These are phyloP conservation scores for Gymnopilus junonius DNA, from an alignment of 768 basidiomycete species.

Conservation along the genomic window DNA sequence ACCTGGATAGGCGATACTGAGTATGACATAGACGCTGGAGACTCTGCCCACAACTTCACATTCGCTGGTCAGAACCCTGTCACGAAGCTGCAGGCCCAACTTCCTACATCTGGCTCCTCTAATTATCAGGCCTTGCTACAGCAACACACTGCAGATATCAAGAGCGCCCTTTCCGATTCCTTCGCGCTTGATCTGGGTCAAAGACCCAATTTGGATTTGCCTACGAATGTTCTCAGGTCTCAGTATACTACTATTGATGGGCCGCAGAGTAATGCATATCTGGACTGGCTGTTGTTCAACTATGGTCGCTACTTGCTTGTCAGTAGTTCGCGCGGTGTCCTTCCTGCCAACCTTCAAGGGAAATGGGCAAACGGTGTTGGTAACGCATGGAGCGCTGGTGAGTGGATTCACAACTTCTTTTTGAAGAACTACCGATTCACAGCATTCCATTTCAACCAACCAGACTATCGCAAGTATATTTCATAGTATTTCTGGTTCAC, in stretches of 20 bases:
- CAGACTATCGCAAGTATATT: slow-evolving; percentile 49
- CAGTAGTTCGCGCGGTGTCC: slow-evolving; percentile 60
- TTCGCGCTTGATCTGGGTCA: slow-evolving; percentile 69
- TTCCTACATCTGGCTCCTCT: slow-evolving; percentile 14
- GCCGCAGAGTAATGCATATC: slow-evolving; percentile 56
- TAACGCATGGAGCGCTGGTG: slow-evolving; percentile 69
- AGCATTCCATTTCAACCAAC: background rate
- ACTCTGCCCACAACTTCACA: slow-evolving; percentile 55
- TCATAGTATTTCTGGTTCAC: background rate
- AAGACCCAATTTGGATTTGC: slow-evolving; percentile 49
- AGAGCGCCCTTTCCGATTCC: slow-evolving; percentile 38
- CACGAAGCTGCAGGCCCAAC: slow-evolving; percentile 16
- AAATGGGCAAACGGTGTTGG: slow-evolving; percentile 63
- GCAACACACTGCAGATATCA: slow-evolving; percentile 57
- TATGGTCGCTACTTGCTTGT: slow-evolving; percentile 70
- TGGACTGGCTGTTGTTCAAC: slow-evolving; percentile 79
- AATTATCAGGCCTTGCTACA: slow-evolving; percentile 45
- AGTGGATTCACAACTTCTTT: slow-evolving; percentile 16
- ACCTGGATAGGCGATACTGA: slow-evolving; percentile 79
- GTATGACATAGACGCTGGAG: slow-evolving; percentile 66
- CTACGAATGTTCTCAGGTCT: slow-evolving; percentile 61
- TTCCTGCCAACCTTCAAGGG: slow-evolving; percentile 78
- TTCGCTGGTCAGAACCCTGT: slow-evolving; percentile 66
- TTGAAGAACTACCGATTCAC: background rate
- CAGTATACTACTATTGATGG: slow-evolving; percentile 53